A percentile compares a stretch with the other conserved stretches of the same genome.
These are phyloP conservation scores for Hippophae gyantsensis DNA, from an alignment of 306 rosid genomes.

Conservation along the genomic window DNA sequence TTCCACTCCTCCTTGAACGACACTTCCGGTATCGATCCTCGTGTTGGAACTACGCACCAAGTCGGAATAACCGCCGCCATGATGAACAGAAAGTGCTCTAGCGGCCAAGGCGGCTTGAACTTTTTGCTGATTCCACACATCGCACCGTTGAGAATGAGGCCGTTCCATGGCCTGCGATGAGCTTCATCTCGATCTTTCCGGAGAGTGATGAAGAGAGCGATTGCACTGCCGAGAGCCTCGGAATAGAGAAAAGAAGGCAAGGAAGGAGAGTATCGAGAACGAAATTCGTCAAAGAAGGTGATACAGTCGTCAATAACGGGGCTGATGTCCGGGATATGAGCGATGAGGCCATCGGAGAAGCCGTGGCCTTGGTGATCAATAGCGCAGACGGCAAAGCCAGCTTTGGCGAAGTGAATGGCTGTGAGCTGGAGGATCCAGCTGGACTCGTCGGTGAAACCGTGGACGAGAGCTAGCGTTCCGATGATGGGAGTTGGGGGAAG, in stretches of 20 bases:
- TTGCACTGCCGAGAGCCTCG: constrained; percentile 92
- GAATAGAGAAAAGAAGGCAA: constrained; percentile 72
- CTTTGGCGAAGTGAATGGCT: constrained; percentile 61
- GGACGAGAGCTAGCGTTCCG: constrained; percentile 68
- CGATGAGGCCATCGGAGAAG: constrained; percentile 78
- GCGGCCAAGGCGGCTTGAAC: constrained; percentile 97
- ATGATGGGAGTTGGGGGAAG: constrained; percentile 40
- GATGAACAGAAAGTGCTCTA: constrained; percentile 66
- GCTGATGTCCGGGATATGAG: constrained; percentile 82
- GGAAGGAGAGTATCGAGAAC: constrained; percentile 38
- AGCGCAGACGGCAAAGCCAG: constrained; percentile 84
- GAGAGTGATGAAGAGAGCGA: constrained; percentile 69
- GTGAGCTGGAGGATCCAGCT: constrained; percentile 95
- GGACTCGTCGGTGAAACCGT: constrained; percentile 90
- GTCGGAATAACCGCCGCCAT: constrained; percentile 68
- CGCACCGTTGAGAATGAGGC: constrained; percentile 79
- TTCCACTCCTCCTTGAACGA: constrained; percentile 83
- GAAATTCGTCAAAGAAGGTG: constrained; percentile 56
- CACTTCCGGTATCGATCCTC: constrained; percentile 66
- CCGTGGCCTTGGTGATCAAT: constrained; percentile 97
- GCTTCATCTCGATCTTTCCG: constrained; percentile 15
- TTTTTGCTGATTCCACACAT: constrained; percentile 91
- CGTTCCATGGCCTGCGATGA: constrained; percentile 36
- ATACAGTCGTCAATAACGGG: constrained; percentile 84
- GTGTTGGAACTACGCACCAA: constrained; percentile 90